Conservation (phyloP, 1,284 basidiomycete species). For the Xerocomus minutiporus region DNA sequence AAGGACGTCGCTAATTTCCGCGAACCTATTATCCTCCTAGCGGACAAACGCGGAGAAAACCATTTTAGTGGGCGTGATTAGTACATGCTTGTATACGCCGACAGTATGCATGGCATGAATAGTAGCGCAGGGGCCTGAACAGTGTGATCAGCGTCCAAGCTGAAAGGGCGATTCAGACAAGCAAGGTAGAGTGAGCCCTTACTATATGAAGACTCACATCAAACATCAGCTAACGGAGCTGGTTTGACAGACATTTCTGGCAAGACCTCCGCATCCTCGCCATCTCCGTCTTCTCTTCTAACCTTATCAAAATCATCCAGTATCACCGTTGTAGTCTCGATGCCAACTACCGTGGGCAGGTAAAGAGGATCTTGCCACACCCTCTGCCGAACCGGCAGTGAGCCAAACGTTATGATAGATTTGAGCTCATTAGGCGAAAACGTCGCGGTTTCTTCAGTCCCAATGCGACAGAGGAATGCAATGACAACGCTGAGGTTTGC, state of each 20-base stretch:
- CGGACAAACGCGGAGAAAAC: background rate
- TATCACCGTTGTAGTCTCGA: conserved; percentile 1
- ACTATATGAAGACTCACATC: background rate
- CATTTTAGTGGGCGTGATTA: background rate
- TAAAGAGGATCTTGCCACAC: background rate
- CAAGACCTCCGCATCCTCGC: background rate
- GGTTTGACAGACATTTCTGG: background rate
- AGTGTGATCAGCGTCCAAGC: background rate
- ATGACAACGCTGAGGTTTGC: conserved; percentile 4
- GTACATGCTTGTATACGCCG: background rate
- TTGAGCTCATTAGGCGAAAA: conserved; percentile 1
- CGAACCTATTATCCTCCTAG: background rate
- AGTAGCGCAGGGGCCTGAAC: background rate
- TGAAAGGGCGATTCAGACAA: background rate
- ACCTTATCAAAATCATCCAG: background rate
- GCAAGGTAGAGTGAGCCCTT: background rate
- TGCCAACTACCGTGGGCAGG: background rate
- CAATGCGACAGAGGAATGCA: conserved; percentile 6
- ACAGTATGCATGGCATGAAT: background rate
- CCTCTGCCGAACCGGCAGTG: conserved; percentile 1
- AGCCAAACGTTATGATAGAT: conserved; percentile 4
- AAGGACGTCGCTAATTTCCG: background rate
- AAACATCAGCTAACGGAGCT: background rate
- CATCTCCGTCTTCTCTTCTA: background rate
- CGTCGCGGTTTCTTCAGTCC: conserved; percentile 1